Conservation (phyloP, 108 stramenopile species). For the Conticribra weissflogii region DNA sequence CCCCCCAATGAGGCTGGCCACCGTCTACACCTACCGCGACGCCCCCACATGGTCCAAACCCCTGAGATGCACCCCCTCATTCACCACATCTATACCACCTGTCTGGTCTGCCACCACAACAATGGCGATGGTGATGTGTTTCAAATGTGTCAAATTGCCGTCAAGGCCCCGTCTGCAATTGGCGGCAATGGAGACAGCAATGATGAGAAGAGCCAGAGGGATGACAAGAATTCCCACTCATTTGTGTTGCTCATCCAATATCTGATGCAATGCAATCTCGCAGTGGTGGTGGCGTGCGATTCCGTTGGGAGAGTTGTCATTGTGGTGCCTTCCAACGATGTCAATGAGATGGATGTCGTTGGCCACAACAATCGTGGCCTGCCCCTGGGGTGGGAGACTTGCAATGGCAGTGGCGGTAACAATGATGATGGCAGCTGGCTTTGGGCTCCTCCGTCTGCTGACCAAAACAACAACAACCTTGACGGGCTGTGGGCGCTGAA, state of each 20-base stretch:
- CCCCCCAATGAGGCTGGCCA: slow-evolving; percentile 23
- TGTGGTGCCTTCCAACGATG: slow-evolving; percentile 41
- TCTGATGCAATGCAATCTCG: slow-evolving; percentile 48
- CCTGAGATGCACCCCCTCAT: slow-evolving; percentile 50
- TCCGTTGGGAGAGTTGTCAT: slow-evolving; percentile 71
- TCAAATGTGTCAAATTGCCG: slow-evolving; percentile 60
- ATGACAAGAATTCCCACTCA: slow-evolving; percentile 55
- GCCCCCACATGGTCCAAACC: slow-evolving; percentile 65
- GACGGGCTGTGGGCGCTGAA: no score
- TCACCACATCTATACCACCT: no score
- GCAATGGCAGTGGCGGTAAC: slow-evolving; percentile 1
- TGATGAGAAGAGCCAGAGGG: slow-evolving; percentile 28
- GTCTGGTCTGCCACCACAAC: no score
- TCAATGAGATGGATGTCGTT: no score
- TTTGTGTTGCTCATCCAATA: slow-evolving; percentile 60
- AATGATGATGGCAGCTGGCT: slow-evolving; percentile 1
- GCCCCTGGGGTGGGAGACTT: no score
- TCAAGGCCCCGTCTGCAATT: slow-evolving; percentile 55
- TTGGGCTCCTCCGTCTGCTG: slow-evolving; percentile 30
- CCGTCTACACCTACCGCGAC: slow-evolving; percentile 74
- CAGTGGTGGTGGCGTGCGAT: slow-evolving; percentile 69
- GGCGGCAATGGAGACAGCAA: no score
- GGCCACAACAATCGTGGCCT: no score
- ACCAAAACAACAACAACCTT: no score
- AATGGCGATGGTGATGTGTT: no score